phyloP scores from a whole-genome alignment of 1,284 basidiomycete genomes.

The Amylostereum areolatum region DNA sequence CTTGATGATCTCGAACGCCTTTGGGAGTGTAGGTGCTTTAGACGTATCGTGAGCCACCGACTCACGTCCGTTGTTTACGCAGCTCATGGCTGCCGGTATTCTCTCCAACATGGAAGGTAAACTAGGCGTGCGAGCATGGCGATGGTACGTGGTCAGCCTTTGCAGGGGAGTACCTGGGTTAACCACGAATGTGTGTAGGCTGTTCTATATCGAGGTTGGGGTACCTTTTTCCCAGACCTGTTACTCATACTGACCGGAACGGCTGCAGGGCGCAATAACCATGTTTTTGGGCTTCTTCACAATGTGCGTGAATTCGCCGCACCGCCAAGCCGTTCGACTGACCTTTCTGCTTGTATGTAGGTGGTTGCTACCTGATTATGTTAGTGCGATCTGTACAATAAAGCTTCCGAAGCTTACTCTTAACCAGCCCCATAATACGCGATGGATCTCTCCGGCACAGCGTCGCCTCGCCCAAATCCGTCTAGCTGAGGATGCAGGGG shows the following conservation, averaged over 20 bases:
- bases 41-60: no score
- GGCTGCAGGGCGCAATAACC: constrained; percentile 46
- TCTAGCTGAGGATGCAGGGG: constrained; percentile 71
- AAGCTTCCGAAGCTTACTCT: background rate
- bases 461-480: constrained; percentile 63
- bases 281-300: constrained; percentile 49
- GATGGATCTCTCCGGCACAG: constrained; percentile 56
- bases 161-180: background rate
- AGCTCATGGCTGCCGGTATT: constrained; percentile 68
- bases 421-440: constrained; percentile 55
- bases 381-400: constrained; percentile 6
- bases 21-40: constrained; percentile 54
- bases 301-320: constrained; percentile 36
- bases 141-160: constrained; percentile 38
- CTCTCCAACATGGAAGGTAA: constrained; percentile 63
- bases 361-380: constrained; percentile 20
- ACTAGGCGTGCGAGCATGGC: constrained; percentile 65
- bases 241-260: background rate
- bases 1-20: constrained; percentile 79
- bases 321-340: no score
- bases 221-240: background rate
- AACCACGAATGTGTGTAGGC: no score
- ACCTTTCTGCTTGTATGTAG: background rate
- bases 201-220: constrained; percentile 59
- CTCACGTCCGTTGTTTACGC: background rate